phyloP scores from a whole-genome alignment of 805 yeast species.

The Kluyveromyces nonfermentans region DNA sequence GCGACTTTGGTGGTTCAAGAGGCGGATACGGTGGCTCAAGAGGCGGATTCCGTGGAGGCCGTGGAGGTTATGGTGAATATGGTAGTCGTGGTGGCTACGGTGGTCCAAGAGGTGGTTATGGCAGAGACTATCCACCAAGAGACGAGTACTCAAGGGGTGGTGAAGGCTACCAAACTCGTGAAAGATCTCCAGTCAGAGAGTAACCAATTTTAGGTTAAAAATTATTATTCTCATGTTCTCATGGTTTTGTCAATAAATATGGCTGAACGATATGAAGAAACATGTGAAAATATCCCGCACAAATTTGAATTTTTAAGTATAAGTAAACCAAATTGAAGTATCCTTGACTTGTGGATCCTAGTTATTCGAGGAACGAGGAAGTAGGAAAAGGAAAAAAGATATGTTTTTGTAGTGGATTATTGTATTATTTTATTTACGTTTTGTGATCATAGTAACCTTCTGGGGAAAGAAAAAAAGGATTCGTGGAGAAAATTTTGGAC shows the following conservation, averaged over 20 bases:
- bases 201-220: conserved; percentile 21
- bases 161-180: conserved; percentile 37
- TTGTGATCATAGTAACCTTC: background rate
- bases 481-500: background rate
- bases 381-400: conserved; percentile 8
- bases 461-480: background rate
- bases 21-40: conserved; percentile 22
- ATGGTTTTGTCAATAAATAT: background rate
- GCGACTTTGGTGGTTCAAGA: conserved; percentile 33
- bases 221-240: background rate
- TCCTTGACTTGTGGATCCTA: conserved; percentile 4
- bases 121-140: conserved; percentile 34
- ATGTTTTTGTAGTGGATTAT: conserved; percentile 14
- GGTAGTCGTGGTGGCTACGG: conserved; percentile 38
- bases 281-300: background rate
- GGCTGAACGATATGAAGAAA: background rate
- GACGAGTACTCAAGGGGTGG: conserved; percentile 33
- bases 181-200: conserved; percentile 72
- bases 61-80: conserved; percentile 35
- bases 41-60: conserved; percentile 34
- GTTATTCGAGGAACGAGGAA: conserved; percentile 1
- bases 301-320: background rate
- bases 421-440: conserved; percentile 8
- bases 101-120: conserved; percentile 32
- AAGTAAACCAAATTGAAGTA: background rate